Percentiles rank a stretch among this genome's conserved stretches.
Conservation (phyloP, 148 eudicot species). For the Fagopyrum tataricum region DNA sequence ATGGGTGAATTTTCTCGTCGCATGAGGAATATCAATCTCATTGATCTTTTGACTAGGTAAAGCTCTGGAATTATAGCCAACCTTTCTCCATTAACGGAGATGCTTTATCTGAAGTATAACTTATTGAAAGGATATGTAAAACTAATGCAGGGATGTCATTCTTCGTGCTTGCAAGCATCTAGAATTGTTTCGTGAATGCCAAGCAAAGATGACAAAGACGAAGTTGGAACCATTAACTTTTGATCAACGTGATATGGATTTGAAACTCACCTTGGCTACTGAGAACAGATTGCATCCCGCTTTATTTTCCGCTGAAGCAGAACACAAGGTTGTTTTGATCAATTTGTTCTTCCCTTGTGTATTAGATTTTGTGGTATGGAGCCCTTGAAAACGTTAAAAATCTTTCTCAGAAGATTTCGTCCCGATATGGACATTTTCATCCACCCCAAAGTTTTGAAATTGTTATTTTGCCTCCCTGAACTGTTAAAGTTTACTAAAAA, state of each 20-base stretch:
- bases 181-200: slow-evolving; percentile 77
- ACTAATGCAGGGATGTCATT: slow-evolving; percentile 70
- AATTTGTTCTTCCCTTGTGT: not conserved
- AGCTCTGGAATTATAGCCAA: not conserved
- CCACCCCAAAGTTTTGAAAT: not conserved
- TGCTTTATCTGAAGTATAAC: slow-evolving; percentile 6
- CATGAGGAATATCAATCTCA: slow-evolving; percentile 68
- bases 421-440: not conserved
- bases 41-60: slow-evolving; percentile 90
- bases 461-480: not conserved
- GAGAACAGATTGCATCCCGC: slow-evolving; percentile 89
- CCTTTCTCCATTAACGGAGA: not conserved
- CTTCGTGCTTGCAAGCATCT: slow-evolving; percentile 59
- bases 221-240: slow-evolving; percentile 40
- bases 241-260: slow-evolving; percentile 66
- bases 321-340: slow-evolving; percentile 63
- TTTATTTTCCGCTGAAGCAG: slow-evolving; percentile 83
- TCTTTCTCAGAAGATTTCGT: not conserved
- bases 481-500: not conserved
- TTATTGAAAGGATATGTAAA: slow-evolving; percentile 16
- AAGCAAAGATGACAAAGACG: slow-evolving; percentile 55
- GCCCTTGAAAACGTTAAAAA: not conserved
- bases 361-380: not conserved
- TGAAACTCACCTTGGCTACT: slow-evolving; percentile 54
- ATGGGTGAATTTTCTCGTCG: slow-evolving; percentile 83